phyloP scores from a whole-genome alignment of 2,329 filamentous ascomycete species.

The Arthrobotrys sinensis region DNA sequence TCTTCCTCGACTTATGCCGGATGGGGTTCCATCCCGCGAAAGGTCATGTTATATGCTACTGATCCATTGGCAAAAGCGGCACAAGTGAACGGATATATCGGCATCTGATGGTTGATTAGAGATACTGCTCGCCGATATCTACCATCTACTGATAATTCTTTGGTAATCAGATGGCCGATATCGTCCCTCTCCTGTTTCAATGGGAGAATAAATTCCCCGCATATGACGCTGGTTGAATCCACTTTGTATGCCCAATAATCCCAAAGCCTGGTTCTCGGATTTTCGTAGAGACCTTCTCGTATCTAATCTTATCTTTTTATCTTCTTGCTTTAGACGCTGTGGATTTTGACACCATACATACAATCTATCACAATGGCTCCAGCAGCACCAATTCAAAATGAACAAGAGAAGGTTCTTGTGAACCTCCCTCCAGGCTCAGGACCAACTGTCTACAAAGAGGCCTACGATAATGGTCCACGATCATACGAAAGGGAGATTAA shows the following conservation, averaged over 20 bases:
- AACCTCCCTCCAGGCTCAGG: slow-evolving; percentile 51
- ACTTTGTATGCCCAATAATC: slow-evolving; percentile 11
- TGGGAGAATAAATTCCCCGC: slow-evolving; percentile 46
- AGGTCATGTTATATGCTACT: slow-evolving; percentile 17
- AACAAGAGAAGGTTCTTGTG: slow-evolving; percentile 48
- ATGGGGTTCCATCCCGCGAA: slow-evolving; percentile 28
- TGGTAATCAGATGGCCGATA: slow-evolving; percentile 55
- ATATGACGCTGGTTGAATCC: slow-evolving; percentile 23
- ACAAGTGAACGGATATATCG: slow-evolving; percentile 37
- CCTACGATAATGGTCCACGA: slow-evolving; percentile 52
- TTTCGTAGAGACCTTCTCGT: neutral
- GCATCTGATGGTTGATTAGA: slow-evolving; percentile 29
- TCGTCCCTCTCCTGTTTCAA: neutral
- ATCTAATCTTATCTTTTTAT: slow-evolving; percentile 16
- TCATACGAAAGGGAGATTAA: slow-evolving; percentile 52
- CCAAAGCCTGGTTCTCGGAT: neutral
- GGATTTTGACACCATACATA: neutral
- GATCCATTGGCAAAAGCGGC: slow-evolving; percentile 18
- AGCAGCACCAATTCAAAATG: slow-evolving; percentile 51
- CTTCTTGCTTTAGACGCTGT: neutral
- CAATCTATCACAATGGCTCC: slow-evolving; percentile 42
- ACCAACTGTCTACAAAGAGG: slow-evolving; percentile 59
- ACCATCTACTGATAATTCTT: neutral
- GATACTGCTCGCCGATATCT: slow-evolving; percentile 30
- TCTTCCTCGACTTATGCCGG: slow-evolving; percentile 20